phyloP scores from a whole-genome alignment of 495 filamentous ascomycete genomes.

The Corynascus novoguineensis region DNA sequence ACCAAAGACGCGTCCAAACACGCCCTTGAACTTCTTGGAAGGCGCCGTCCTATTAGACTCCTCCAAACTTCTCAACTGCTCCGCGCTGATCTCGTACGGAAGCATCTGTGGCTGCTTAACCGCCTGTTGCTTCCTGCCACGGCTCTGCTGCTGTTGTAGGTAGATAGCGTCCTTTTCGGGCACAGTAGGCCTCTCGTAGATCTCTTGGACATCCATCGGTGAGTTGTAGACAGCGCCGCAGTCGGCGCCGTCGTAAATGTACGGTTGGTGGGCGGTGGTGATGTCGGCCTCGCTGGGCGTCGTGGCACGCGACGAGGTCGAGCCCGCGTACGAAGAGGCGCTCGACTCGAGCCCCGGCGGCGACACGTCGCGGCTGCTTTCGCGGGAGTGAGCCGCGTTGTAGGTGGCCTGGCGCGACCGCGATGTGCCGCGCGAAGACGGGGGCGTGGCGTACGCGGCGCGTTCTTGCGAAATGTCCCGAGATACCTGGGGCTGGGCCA shows the following conservation, averaged over 20 bases:
- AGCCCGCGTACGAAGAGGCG: slow-evolving; percentile 38
- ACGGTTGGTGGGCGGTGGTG: slow-evolving; percentile 23
- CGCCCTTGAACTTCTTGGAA: slow-evolving; percentile 37
- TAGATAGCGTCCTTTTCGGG: slow-evolving; percentile 28
- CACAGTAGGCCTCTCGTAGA: slow-evolving; percentile 12
- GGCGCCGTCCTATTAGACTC: slow-evolving; percentile 18
- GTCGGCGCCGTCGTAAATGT: slow-evolving; percentile 25
- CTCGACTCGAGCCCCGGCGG: slow-evolving; percentile 40
- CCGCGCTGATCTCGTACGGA: slow-evolving; percentile 45
- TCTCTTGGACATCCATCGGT: slow-evolving; percentile 31
- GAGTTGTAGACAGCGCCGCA: slow-evolving; percentile 33
- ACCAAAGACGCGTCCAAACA: slow-evolving; percentile 41
- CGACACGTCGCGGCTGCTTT: slow-evolving; percentile 29
- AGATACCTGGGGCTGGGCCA: neutral
- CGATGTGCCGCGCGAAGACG: slow-evolving; percentile 36
- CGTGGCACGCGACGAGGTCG: slow-evolving; percentile 41
- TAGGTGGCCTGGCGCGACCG: slow-evolving; percentile 16
- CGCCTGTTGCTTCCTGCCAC: slow-evolving; percentile 8
- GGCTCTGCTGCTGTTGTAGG: neutral
- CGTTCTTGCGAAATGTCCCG: neutral
- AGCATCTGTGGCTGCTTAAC: slow-evolving; percentile 26
- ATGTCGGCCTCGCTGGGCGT: slow-evolving; percentile 37
- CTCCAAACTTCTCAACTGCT: slow-evolving; percentile 37
- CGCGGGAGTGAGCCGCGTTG: slow-evolving; percentile 28
- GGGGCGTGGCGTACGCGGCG: slow-evolving; percentile 33